phyloP scores from a whole-genome alignment of 2,329 filamentous ascomycete genomes.

The Neonectria coccinea region DNA sequence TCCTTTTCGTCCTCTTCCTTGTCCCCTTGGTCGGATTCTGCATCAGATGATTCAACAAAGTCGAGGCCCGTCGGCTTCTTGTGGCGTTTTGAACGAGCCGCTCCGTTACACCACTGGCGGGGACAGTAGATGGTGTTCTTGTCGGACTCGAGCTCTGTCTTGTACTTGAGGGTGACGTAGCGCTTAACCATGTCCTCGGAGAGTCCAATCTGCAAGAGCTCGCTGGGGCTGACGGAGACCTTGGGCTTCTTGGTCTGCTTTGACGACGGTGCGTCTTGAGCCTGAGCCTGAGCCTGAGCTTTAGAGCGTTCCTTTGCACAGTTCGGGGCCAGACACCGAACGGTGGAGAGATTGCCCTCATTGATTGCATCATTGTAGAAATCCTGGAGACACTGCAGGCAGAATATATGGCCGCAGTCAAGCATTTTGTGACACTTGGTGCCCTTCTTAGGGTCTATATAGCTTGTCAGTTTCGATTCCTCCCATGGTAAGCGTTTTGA shows the following conservation, averaged over 20 bases:
- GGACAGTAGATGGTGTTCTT: conserved; percentile 95
- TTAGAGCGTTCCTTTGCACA: conserved; percentile 75
- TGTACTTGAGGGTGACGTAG: conserved; percentile 91
- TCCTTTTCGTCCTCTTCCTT: conserved; percentile 49
- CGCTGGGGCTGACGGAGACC: conserved; percentile 80
- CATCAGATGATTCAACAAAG: conserved; percentile 67
- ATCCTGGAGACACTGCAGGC: conserved; percentile 84
- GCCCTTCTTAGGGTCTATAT: conserved; percentile 89
- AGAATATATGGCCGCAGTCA: conserved; percentile 92
- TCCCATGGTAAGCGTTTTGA: background rate
- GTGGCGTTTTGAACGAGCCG: conserved; percentile 80
- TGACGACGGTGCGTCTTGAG: conserved; percentile 35
- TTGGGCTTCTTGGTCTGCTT: conserved; percentile 66
- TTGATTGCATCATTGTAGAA: conserved; percentile 91
- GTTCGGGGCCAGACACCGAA: conserved; percentile 83
- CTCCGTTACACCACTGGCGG: conserved; percentile 90
- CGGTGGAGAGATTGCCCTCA: conserved; percentile 82
- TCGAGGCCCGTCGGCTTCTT: conserved; percentile 77
- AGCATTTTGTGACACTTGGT: conserved; percentile 82
- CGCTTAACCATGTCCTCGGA: conserved; percentile 80
- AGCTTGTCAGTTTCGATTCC: background rate
- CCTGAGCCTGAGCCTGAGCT: conserved; percentile 43
- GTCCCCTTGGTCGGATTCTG: conserved; percentile 61
- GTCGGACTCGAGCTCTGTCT: conserved; percentile 90
- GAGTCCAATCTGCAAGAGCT: conserved; percentile 82